Evolutionary conservation across 2,329 filamentous ascomycete genomes (phyloP).

Genomic region (Albifimbria verrucaria): DNA sequence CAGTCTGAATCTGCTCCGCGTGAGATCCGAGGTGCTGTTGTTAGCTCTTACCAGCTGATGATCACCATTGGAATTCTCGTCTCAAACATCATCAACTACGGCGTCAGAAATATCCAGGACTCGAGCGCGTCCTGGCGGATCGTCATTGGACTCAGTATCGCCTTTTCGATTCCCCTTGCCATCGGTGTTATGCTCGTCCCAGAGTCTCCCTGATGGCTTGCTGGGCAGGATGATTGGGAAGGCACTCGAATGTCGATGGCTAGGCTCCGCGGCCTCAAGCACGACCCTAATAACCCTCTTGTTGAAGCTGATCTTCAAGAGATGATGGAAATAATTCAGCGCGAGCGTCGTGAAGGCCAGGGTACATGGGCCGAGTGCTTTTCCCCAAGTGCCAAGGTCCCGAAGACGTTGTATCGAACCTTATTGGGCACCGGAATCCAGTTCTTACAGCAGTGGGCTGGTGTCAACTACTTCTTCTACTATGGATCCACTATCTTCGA

Average conservation of each 20-base stretch:
- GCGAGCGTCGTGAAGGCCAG: slow-evolving; percentile 40
- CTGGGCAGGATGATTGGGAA: slow-evolving; percentile 42
- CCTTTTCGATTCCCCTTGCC: slow-evolving; percentile 49
- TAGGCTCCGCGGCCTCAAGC: slow-evolving; percentile 48
- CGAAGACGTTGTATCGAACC: slow-evolving; percentile 62
- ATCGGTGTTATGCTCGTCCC: slow-evolving; percentile 51
- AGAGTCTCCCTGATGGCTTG: slow-evolving; percentile 57
- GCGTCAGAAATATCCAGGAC: slow-evolving; percentile 39
- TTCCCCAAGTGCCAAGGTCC: slow-evolving; percentile 45
- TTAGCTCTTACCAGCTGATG: slow-evolving; percentile 71
- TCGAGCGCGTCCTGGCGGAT: slow-evolving; percentile 56
- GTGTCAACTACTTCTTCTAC: slow-evolving; percentile 56
- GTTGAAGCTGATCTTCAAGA: slow-evolving; percentile 52
- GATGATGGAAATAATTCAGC: slow-evolving; percentile 45
- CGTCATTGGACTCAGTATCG: slow-evolving; percentile 54
- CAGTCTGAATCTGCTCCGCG: slow-evolving; percentile 62
- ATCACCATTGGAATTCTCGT: slow-evolving; percentile 68
- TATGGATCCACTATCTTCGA: slow-evolving; percentile 67
- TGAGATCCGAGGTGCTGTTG: slow-evolving; percentile 61
- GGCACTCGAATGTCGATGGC: slow-evolving; percentile 48
- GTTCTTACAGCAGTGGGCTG: slow-evolving; percentile 65
- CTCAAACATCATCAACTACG: slow-evolving; percentile 53
- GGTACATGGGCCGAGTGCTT: slow-evolving; percentile 60
- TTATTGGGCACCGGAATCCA: slow-evolving; percentile 61
- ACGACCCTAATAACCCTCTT: slow-evolving; percentile 39